Evolutionary conservation across 768 basidiomycete species (phyloP), one percentile per base, ranked within the genome.

Genomic region (Antrodiella citrinella): DNA sequence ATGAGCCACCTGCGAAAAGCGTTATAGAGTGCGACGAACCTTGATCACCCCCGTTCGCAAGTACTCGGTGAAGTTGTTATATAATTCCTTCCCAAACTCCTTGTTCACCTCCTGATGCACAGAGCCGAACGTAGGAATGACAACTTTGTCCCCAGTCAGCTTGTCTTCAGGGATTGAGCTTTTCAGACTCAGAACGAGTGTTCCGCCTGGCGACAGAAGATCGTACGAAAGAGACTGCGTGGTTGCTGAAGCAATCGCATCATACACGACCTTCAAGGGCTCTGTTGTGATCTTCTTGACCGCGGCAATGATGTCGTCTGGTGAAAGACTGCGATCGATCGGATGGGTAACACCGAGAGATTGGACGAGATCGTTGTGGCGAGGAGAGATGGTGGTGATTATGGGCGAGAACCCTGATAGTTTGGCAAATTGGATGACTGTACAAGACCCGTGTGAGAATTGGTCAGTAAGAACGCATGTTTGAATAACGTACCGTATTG

Each of bases 351-450:
- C 61, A n/a, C 61, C 61, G 45, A 60, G 49, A 2, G 53, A 46
- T 4, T n/a, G 51, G 39, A 56, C 55, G 20, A 45, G 48, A 15
- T 24, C 48, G 9, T 12, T 23, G 51, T 65, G 60, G 47, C 52
- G 56, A 20, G 43, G 40, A 7, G 64, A 65, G 13, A 61, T 61
- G 12, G 62, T 62, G 5, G 59, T 52, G 49, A 65, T 63, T 48
- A 65, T 63, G 22, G 64, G 64, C 7, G 50, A 44, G 55, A 62
- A 64, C 10, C 60, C 59, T 11, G 62, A 58, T 7, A 63, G 51
- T 39, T 52, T 59, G 7, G 62, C 62, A 0, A 62, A 39, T 48
- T 65, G 64, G 21, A 65, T 58, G 3, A 50, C 59, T 62, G 53
- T 12, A 23, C 4, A 19, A 45, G n/a, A 20, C 40, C 10, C 5